Evolutionary conservation across 164 flowering plant genomes (phyloP).

Genomic region (Akebia trifoliata): DNA sequence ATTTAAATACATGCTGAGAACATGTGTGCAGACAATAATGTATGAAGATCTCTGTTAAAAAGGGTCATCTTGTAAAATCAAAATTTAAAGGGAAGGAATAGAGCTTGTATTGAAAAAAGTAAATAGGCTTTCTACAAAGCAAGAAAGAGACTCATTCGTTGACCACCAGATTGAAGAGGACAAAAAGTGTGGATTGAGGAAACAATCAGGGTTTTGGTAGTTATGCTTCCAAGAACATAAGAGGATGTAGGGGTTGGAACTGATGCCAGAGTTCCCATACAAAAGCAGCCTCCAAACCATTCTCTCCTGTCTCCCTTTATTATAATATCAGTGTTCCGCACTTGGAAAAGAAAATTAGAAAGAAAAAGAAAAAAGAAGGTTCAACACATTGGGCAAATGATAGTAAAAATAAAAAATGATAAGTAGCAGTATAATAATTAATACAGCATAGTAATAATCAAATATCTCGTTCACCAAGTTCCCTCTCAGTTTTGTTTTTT

Average conservation of each 20-base stretch:
- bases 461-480: background rate
- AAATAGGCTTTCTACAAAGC: too few species aligned
- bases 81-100: background rate
- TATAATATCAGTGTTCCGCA: too few species aligned
- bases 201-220: background rate
- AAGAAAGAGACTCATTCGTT: background rate
- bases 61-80: background rate
- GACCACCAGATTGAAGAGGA: background rate
- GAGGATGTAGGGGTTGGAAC: background rate
- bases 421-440: background rate
- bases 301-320: background rate
- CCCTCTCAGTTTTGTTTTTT: too few species aligned
- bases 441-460: background rate
- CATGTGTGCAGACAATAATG: background rate
- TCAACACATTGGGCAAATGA: background rate
- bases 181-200: background rate
- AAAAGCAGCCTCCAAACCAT: background rate
- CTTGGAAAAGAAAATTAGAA: too few species aligned
- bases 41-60: background rate
- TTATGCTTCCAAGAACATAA: background rate
- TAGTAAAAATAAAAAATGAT: background rate
- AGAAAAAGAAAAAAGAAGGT: background rate
- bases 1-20: too few species aligned
- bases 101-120: too few species aligned
- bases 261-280: too few species aligned